phyloP scores from a whole-genome alignment of 495 filamentous ascomycete genomes.

The Rostrohypoxylon terebratum region DNA sequence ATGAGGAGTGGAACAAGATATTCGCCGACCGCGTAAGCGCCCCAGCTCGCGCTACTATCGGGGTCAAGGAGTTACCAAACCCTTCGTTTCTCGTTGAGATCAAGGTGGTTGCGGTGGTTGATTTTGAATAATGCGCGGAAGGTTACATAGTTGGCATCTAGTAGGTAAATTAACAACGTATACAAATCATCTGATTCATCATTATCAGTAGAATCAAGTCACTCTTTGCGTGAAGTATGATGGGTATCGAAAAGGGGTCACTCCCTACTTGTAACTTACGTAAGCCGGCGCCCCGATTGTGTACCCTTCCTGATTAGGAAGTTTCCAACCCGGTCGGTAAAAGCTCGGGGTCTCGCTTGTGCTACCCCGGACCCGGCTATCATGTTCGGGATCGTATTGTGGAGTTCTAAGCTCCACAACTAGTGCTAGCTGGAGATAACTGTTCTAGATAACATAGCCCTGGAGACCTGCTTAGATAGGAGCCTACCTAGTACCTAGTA shows the following conservation, averaged over 20 bases:
- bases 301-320: neutral
- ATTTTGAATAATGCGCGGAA: constrained; percentile 19
- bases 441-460: too few relatives aligned
- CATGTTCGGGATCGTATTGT: neutral
- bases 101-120: constrained; percentile 49
- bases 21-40: constrained; percentile 50
- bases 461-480: neutral
- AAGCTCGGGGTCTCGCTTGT: neutral
- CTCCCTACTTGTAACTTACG: neutral
- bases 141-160: neutral
- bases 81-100: constrained; percentile 53
- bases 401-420: neutral
- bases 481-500: neutral
- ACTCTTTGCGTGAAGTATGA: too few relatives aligned
- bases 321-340: neutral
- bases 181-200: neutral
- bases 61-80: constrained; percentile 53
- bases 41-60: constrained; percentile 52
- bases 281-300: neutral
- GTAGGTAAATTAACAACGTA: neutral
- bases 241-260: neutral
- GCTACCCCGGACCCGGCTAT: neutral
- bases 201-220: too few relatives aligned
- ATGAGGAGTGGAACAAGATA: constrained; percentile 57
- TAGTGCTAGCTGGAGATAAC: too few relatives aligned